Evolutionary conservation across 2,329 filamentous ascomycete genomes (phyloP).

Genomic region (Metarhizium humberi): DNA sequence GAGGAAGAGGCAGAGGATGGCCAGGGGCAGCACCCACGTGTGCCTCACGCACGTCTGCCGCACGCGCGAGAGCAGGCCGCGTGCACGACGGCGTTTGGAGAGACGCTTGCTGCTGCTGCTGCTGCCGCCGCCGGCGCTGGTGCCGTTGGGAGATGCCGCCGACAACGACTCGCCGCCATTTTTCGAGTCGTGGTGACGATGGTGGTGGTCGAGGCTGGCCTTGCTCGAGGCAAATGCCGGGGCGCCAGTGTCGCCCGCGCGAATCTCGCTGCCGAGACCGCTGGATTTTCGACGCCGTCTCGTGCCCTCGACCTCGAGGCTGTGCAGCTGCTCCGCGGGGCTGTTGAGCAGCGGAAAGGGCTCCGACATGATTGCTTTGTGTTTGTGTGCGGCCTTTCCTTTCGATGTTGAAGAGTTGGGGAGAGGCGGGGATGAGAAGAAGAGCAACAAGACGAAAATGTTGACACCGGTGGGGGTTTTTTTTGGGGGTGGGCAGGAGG

Average conservation of each 20-base stretch:
- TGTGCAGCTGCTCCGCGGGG: slow-evolving; percentile 38
- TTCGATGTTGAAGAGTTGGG: not conserved
- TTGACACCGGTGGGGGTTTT: not conserved
- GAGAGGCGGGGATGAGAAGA: not conserved
- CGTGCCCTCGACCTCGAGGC: slow-evolving; percentile 25
- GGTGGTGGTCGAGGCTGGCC: slow-evolving; percentile 27
- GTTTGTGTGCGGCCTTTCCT: not conserved
- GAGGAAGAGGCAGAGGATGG: slow-evolving; percentile 55
- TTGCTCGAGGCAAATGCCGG: slow-evolving; percentile 44
- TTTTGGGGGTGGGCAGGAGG: not conserved
- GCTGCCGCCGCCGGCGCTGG: slow-evolving; percentile 14
- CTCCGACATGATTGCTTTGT: slow-evolving; percentile 34
- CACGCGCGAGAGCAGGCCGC: slow-evolving; percentile 34
- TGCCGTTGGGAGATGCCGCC: not conserved
- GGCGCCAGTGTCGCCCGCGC: slow-evolving; percentile 45
- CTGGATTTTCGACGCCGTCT: slow-evolving; percentile 48
- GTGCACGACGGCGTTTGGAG: slow-evolving; percentile 47
- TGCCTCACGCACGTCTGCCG: slow-evolving; percentile 51
- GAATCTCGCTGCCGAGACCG: slow-evolving; percentile 42
- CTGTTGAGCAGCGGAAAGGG: slow-evolving; percentile 47
- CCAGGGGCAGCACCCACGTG: slow-evolving; percentile 57
- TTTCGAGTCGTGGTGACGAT: not conserved
- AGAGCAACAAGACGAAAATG: not conserved
- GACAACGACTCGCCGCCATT: slow-evolving; percentile 4
- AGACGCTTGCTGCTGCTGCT: slow-evolving; percentile 31